Conservation (phyloP, 768 basidiomycete species). For the Hypsizygus marmoreus region DNA sequence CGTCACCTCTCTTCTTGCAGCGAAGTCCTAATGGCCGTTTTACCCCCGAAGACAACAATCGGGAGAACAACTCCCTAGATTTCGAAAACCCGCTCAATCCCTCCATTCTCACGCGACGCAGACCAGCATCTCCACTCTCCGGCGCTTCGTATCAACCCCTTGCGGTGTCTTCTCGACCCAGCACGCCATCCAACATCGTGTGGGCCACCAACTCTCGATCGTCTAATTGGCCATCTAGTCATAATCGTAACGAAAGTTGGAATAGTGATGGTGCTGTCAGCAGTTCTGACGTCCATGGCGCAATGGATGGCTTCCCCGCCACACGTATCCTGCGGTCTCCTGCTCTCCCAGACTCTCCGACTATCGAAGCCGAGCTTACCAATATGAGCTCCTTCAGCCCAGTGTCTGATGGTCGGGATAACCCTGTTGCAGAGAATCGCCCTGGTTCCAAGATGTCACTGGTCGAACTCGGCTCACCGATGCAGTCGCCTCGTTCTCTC, state of each 20-base stretch:
- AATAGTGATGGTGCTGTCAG: constrained; percentile 40
- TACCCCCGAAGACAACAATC: constrained; percentile 56
- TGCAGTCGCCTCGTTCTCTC: constrained; percentile 51
- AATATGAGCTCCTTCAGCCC: constrained; percentile 31
- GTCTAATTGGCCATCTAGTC: constrained; percentile 32
- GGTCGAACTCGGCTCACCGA: constrained; percentile 50
- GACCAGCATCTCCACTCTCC: constrained; percentile 75
- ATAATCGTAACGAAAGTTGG: constrained; percentile 64
- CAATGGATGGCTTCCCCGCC: constrained; percentile 40
- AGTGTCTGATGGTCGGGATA: constrained; percentile 24
- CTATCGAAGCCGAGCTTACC: constrained; percentile 39
- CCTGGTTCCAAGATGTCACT: constrained; percentile 52
- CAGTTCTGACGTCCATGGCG: constrained; percentile 31
- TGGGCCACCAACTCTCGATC: constrained; percentile 52
- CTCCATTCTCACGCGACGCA: constrained; percentile 54
- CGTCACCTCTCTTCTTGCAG: constrained; percentile 53
- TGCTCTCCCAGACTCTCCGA: constrained; percentile 61
- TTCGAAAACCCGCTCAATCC: constrained; percentile 51
- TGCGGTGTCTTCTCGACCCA: constrained; percentile 61
- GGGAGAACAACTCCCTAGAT: constrained; percentile 38
- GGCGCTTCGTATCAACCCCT: constrained; percentile 62
- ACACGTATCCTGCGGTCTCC: constrained; percentile 57
- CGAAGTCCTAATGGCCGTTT: constrained; percentile 65
- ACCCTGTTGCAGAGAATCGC: constrained; percentile 34
- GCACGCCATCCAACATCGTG: constrained; percentile 73